Evolutionary conservation across 2,329 filamentous ascomycete genomes (phyloP).

Genomic region (Xylaria hypoxylon): DNA sequence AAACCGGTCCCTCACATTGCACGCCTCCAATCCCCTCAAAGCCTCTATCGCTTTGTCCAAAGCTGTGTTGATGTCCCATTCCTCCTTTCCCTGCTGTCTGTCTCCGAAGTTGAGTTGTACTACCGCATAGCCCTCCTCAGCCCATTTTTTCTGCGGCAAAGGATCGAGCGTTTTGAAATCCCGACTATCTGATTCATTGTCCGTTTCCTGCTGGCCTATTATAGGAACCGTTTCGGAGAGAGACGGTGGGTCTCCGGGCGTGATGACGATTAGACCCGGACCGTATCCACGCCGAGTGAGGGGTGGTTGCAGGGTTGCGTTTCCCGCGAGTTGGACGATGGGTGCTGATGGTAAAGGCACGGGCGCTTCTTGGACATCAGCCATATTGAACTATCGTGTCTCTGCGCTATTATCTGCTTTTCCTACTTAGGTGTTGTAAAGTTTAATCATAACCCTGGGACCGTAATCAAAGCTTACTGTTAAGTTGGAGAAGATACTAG

Average conservation of each 20-base stretch:
- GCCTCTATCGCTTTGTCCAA: conserved; percentile 33
- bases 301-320: conserved; percentile 44
- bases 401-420: background rate
- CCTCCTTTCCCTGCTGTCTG: conserved; percentile 25
- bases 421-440: background rate
- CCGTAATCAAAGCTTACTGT: background rate
- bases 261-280: conserved; percentile 54
- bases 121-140: conserved; percentile 75
- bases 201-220: background rate
- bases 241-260: conserved; percentile 32
- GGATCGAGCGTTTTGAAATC: conserved; percentile 57
- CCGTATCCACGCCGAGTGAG: conserved; percentile 54
- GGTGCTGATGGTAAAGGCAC: conserved; percentile 36
- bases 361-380: conserved; percentile 23
- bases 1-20: conserved; percentile 55
- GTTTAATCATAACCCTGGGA: background rate
- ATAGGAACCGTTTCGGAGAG: conserved; percentile 36
- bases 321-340: conserved; percentile 26
- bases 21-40: conserved; percentile 44
- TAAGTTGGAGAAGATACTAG: conserved; percentile 3
- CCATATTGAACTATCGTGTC: conserved; percentile 3
- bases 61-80: conserved; percentile 29
- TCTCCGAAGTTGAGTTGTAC: conserved; percentile 61
- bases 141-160: conserved; percentile 73
- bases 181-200: background rate